These are phyloP conservation scores for Rhododendron molle DNA, from an alignment of 148 eudicot species.

Conservation along the genomic window DNA sequence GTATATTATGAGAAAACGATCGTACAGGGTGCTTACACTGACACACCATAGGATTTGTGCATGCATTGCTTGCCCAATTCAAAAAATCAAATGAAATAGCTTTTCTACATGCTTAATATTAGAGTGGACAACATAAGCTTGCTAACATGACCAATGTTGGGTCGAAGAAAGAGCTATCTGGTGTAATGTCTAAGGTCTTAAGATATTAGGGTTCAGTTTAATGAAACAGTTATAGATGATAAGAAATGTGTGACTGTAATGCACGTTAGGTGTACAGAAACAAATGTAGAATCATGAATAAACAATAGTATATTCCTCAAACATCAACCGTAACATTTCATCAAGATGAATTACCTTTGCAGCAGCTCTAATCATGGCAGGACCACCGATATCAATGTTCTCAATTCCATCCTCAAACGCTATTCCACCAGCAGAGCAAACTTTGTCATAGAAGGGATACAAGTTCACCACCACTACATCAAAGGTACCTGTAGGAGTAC, in stretches of 20 bases:
- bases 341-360: slow-evolving; percentile 62
- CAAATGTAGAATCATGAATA: neutral
- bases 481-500: slow-evolving; percentile 57
- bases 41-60: neutral
- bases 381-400: slow-evolving; percentile 98
- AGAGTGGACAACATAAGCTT: neutral
- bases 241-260: neutral
- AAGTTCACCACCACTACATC: slow-evolving; percentile 94
- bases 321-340: neutral
- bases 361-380: slow-evolving; percentile 98
- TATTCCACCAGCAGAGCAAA: slow-evolving; percentile 60
- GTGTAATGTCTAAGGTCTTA: neutral
- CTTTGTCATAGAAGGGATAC: slow-evolving; percentile 95
- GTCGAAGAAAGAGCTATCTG: neutral
- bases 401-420: slow-evolving; percentile 93
- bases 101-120: neutral
- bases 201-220: neutral
- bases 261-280: neutral
- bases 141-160: neutral
- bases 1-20: neutral
- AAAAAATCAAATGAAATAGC: neutral
- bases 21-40: neutral
- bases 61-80: neutral
- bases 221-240: neutral
- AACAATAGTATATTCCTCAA: neutral